Evolutionary conservation across 208 protist species (phyloP).

Genomic region (Lotmaria passim): DNA sequence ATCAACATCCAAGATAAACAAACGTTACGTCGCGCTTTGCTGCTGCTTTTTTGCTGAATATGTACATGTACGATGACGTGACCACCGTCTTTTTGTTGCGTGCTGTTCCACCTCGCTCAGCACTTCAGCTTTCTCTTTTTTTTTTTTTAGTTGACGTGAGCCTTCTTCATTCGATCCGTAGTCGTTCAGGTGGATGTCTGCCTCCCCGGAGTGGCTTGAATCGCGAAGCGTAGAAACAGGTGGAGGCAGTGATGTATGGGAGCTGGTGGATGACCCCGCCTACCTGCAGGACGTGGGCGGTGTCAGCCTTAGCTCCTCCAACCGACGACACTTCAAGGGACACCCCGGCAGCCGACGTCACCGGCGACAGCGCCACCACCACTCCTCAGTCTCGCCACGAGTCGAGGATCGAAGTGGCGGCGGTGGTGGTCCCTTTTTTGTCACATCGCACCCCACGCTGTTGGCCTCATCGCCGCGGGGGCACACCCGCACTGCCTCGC

Average conservation of each 20-base stretch:
- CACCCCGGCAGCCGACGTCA: no score
- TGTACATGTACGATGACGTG: no score
- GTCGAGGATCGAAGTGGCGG: no score
- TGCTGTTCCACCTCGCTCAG: not conserved
- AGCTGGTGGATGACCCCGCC: not conserved
- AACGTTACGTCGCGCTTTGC: no score
- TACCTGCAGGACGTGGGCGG: not conserved
- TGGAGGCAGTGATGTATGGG: not conserved
- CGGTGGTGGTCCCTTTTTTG: not conserved
- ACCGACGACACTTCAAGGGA: no score
- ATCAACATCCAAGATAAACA: no score
- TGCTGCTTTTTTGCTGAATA: no score
- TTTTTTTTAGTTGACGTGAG: constrained; percentile 8
- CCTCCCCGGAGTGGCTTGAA: not conserved
- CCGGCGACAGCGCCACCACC: no score
- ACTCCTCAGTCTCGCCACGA: no score
- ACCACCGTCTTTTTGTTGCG: not conserved
- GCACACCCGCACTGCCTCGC: not conserved
- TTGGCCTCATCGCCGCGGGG: not conserved
- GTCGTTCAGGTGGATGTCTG: not conserved
- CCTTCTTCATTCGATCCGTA: no score
- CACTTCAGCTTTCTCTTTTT: constrained; percentile 1
- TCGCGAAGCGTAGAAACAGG: not conserved
- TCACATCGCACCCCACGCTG: not conserved
- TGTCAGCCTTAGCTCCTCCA: no score